Evolutionary conservation across 306 rosid species (phyloP).

Genomic region (Comarum palustre): DNA sequence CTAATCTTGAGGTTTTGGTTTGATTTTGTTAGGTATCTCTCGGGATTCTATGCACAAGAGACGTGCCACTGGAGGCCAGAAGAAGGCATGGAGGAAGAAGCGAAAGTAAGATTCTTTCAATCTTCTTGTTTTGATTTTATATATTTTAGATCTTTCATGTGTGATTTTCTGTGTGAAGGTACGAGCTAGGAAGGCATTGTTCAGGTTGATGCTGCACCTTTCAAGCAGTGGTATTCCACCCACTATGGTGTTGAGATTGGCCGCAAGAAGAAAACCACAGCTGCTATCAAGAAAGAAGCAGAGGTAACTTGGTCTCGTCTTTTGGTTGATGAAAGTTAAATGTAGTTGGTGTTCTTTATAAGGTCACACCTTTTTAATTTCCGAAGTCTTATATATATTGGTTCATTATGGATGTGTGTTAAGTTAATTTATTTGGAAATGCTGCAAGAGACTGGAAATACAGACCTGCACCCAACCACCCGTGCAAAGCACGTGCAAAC

Average conservation of each 20-base stretch:
- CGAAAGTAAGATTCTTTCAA: constrained; percentile 39
- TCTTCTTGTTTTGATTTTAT: no score
- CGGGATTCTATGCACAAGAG: constrained; percentile 74
- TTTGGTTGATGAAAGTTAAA: neutral
- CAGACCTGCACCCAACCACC: no score
- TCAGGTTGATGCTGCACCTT: constrained; percentile 68
- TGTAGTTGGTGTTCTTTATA: neutral
- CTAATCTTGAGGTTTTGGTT: neutral
- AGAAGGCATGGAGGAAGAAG: constrained; percentile 72
- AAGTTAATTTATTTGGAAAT: no score
- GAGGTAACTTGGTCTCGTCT: constrained; percentile 42
- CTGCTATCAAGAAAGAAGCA: constrained; percentile 51
- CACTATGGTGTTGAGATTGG: constrained; percentile 64
- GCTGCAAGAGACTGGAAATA: no score
- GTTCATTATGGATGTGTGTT: no score
- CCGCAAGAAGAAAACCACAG: constrained; percentile 54
- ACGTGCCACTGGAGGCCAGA: constrained; percentile 65
- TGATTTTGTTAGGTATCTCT: constrained; percentile 41
- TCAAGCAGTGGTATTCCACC: constrained; percentile 64
- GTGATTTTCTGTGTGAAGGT: no score
- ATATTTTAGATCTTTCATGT: no score
- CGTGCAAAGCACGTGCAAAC: no score
- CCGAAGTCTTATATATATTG: no score
- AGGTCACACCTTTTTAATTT: neutral
- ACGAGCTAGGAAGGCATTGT: constrained; percentile 21